phyloP scores from a whole-genome alignment of 371 early-diverging fungal species.

The Mortierella sp. region DNA sequence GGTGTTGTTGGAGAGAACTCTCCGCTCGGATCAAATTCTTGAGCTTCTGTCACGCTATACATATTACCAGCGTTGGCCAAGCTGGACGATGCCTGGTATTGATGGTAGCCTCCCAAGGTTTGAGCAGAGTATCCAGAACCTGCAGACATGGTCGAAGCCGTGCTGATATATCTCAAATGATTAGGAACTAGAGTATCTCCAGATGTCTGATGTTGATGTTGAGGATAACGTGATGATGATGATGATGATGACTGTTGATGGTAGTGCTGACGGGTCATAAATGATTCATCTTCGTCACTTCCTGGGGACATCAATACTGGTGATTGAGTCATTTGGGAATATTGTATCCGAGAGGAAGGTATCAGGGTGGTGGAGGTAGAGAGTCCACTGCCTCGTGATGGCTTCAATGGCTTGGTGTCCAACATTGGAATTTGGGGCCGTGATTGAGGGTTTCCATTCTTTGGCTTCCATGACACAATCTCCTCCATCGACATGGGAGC shows the following conservation, averaged over 20 bases:
- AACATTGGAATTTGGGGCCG: constrained; percentile 20
- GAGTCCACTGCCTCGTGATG: constrained; percentile 22
- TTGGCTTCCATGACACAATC: constrained; percentile 43
- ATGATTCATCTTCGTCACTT: constrained; percentile 6
- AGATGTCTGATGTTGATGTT: constrained; percentile 39
- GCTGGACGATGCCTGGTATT: not conserved
- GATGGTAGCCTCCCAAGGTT: constrained; percentile 13
- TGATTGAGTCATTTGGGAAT: constrained; percentile 22
- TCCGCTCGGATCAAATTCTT: constrained; percentile 44
- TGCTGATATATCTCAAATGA: constrained; percentile 29
- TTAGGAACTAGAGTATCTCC: constrained; percentile 32
- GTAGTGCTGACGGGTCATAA: constrained; percentile 1
- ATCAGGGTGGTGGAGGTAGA: constrained; percentile 24
- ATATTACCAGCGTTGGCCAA: not conserved
- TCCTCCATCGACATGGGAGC: constrained; percentile 39
- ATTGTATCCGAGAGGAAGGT: constrained; percentile 19
- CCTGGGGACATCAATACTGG: constrained; percentile 15
- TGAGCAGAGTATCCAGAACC: constrained; percentile 32
- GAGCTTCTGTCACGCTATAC: constrained; percentile 8
- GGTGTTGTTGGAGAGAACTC: constrained; percentile 50
- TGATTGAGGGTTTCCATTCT: constrained; percentile 15
- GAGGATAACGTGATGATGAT: constrained; percentile 8
- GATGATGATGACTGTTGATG: constrained; percentile 24
- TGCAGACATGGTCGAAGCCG: constrained; percentile 36
- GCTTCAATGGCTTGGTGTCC: constrained; percentile 25